phyloP scores from a whole-genome alignment of 1,284 basidiomycete genomes.

The Coriolopsis trogii region DNA sequence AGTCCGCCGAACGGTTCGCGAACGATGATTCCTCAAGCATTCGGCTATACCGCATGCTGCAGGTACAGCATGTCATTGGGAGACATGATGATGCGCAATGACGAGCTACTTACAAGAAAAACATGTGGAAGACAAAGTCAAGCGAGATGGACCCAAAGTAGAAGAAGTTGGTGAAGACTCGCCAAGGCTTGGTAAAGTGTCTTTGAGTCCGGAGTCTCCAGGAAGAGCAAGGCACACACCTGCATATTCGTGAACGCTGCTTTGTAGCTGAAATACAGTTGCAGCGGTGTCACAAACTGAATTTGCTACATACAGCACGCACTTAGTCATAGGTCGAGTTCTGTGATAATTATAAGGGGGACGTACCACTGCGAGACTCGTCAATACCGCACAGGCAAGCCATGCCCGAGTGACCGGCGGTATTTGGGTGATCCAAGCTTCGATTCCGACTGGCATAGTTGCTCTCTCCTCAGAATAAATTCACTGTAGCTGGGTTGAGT shows the following conservation, averaged over 20 bases:
- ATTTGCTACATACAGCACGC: conserved; percentile 69
- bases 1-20: conserved; percentile 88
- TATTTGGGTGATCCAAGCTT: conserved; percentile 85
- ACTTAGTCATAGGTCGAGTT: not conserved
- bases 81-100: not conserved
- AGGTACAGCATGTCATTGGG: not conserved
- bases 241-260: conserved; percentile 82
- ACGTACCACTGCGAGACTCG: conserved; percentile 84
- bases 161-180: conserved; percentile 89
- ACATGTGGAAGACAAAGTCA: conserved; percentile 96
- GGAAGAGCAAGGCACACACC: conserved; percentile 45
- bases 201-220: not conserved
- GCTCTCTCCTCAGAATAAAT: too few relatives aligned
- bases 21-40: conserved; percentile 97
- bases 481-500: too few relatives aligned
- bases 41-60: conserved; percentile 92
- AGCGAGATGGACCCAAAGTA: conserved; percentile 94
- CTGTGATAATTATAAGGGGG: not conserved
- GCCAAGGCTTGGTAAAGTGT: conserved; percentile 71
- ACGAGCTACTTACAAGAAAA: conserved; percentile 87
- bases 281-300: conserved; percentile 84
- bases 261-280: conserved; percentile 91
- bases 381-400: conserved; percentile 76
- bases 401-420: conserved; percentile 88
- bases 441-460: conserved; percentile 75